phyloP scores from a whole-genome alignment of 768 basidiomycete species.

The Mycena capillaripes region DNA sequence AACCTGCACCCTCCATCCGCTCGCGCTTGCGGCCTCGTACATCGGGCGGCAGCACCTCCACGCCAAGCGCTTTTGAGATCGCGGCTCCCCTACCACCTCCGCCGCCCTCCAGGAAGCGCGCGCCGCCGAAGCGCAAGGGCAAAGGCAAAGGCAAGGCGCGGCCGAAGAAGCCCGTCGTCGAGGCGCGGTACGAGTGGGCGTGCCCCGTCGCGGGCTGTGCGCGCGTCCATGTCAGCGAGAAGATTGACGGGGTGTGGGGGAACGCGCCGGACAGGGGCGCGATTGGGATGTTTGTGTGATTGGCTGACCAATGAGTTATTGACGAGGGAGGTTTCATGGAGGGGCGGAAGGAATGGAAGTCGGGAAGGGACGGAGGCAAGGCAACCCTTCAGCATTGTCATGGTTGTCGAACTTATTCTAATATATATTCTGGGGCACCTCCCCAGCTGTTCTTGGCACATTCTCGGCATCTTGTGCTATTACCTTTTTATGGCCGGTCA shows the following conservation, averaged over 20 bases:
- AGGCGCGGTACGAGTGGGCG: slow-evolving; percentile 69
- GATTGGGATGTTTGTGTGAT: slow-evolving; percentile 59
- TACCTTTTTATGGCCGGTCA: no score
- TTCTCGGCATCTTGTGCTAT: no score
- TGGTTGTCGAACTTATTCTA: no score
- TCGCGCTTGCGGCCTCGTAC: slow-evolving; percentile 69
- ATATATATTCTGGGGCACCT: no score
- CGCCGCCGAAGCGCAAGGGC: slow-evolving; percentile 25
- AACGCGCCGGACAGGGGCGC: slow-evolving; percentile 37
- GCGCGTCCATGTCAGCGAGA: slow-evolving; percentile 67
- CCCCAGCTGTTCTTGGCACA: no score
- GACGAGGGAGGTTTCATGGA: neutral
- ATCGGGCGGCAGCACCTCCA: neutral
- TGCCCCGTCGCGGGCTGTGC: slow-evolving; percentile 77
- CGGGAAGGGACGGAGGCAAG: no score
- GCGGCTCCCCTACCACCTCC: slow-evolving; percentile 25
- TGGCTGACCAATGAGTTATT: neutral
- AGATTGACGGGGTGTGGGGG: slow-evolving; percentile 70
- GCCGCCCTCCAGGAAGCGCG: neutral
- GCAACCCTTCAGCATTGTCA: no score
- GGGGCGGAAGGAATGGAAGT: neutral
- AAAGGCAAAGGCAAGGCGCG: slow-evolving; percentile 38
- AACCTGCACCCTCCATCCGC: slow-evolving; percentile 55
- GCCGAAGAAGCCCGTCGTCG: slow-evolving; percentile 55
- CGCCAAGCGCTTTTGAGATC: slow-evolving; percentile 18